Conservation (phyloP, 2,329 filamentous ascomycete species). For the Colletotrichum chlorophyti region DNA sequence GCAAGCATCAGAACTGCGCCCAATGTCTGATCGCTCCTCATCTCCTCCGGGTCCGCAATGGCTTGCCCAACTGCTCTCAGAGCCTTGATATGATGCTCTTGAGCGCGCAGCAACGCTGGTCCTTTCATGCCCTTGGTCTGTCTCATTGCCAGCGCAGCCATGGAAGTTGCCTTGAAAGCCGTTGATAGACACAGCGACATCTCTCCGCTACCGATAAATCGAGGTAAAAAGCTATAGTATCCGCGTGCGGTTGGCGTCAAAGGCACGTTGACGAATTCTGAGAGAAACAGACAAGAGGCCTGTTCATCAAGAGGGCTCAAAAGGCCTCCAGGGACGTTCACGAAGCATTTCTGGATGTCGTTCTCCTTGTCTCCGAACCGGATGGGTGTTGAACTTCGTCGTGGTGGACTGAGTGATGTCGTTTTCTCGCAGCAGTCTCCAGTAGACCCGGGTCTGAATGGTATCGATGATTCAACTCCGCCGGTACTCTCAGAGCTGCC, state of each 20-base stretch:
- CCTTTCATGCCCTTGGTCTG: slow-evolving; percentile 9
- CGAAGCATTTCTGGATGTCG: slow-evolving; percentile 13
- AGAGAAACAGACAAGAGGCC: slow-evolving; percentile 27
- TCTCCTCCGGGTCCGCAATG: slow-evolving; percentile 18
- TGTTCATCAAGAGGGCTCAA: slow-evolving; percentile 23
- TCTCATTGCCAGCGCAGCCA: slow-evolving; percentile 25
- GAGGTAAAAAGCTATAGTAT: slow-evolving; percentile 24
- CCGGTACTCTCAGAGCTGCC: background rate
- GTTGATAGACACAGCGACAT: slow-evolving; percentile 19
- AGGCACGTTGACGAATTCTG: slow-evolving; percentile 28
- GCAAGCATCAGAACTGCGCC: slow-evolving; percentile 29
- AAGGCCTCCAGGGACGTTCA: slow-evolving; percentile 16
- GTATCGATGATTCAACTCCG: background rate
- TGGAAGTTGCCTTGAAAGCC: slow-evolving; percentile 28
- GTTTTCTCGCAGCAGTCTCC: background rate
- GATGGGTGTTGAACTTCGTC: slow-evolving; percentile 7
- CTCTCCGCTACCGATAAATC: slow-evolving; percentile 14
- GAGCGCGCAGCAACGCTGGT: slow-evolving; percentile 13
- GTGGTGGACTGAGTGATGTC: background rate
- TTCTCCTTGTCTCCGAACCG: slow-evolving; percentile 7
- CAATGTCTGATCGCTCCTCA: slow-evolving; percentile 25
- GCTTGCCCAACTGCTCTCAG: slow-evolving; percentile 23
- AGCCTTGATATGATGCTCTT: slow-evolving; percentile 27
- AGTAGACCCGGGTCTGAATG: background rate
- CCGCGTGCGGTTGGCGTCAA: slow-evolving; percentile 10